Conservation (phyloP, 352 stramenopile genomes). For the Lagenidium giganteum region DNA sequence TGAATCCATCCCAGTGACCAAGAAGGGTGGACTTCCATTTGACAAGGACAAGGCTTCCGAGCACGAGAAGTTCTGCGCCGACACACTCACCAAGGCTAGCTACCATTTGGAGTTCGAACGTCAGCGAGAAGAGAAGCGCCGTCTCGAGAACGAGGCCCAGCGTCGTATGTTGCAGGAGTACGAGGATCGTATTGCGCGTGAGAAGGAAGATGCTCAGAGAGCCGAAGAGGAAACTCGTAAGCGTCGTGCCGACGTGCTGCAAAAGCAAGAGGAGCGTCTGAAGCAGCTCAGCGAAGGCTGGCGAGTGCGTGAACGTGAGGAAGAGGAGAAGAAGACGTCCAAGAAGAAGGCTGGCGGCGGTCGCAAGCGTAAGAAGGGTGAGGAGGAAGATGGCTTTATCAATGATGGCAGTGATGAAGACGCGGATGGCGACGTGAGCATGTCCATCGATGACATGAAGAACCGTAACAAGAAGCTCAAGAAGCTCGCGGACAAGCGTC, state of each 20-base stretch:
- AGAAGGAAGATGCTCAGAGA: constrained; percentile 44
- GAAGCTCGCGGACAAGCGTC: constrained; percentile 80
- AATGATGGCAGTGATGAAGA: constrained; percentile 50
- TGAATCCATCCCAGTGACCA: constrained; percentile 40
- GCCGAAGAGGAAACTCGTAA: constrained; percentile 58
- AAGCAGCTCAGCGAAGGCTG: constrained; percentile 79
- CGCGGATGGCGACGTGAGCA: constrained; percentile 43
- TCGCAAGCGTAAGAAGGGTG: constrained; percentile 64
- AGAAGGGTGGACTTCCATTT: constrained; percentile 68
- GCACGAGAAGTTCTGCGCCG: constrained; percentile 83
- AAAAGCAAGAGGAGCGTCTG: constrained; percentile 80
- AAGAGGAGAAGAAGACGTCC: constrained; percentile 77
- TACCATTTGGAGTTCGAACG: constrained; percentile 88
- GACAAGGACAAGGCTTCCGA: constrained; percentile 86
- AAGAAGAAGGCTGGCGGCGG: constrained; percentile 55
- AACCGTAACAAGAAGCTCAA: constrained; percentile 85
- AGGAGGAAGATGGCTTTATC: constrained; percentile 60
- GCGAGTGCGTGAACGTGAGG: constrained; percentile 76
- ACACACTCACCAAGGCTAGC: constrained; percentile 83
- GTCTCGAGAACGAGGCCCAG: constrained; percentile 74
- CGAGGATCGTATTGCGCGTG: constrained; percentile 67
- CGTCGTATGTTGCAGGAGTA: constrained; percentile 78
- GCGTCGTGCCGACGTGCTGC: constrained; percentile 59
- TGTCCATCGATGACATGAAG: constrained; percentile 89
- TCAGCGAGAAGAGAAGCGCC: constrained; percentile 82